Base-by-base conservation (phyloP, 2,329 filamentous ascomycete genomes). In the Xylaria sp. region DNA sequence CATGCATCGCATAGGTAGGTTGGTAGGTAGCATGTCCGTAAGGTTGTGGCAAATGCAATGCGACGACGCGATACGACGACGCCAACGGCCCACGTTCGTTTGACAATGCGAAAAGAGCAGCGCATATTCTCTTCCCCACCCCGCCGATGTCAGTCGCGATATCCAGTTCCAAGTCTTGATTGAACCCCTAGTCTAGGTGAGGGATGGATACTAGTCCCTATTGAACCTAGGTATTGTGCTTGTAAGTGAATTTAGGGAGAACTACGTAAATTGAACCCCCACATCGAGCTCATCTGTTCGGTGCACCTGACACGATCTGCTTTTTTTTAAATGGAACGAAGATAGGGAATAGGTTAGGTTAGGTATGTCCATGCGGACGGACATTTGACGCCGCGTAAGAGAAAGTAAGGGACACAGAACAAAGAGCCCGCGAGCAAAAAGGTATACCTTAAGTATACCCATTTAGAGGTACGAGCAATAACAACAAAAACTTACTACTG, bases 251-350 rank as follows among this genome's bases (percentile, higher is more conserved):
- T 28, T n/a, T 56, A 65, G 34, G 55, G 34, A 37, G 63, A 2
- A 28, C 20, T 10, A 25, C 23, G 23, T 28, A 28, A 28, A 28
- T 25, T 37, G 52, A 56, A 52, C 67, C 67, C 67, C 67, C 63
- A 66, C 63, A 34, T 44, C 25, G n/a, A 46, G 34, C 58, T 66
- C 54, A 64, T 59, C 62, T 34, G 52, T 48, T 58, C 50, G 50
- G 58, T 51, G 52, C 67, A 69, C 63, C 67, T 69, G 67, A 69
- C 67, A n/a, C 28, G 37, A 23, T n/a, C 56, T 57, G 66, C 51
- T 44, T 48, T 57, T 56, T 48, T 57, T 32, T n/a, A n/a, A n/a
- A 54, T n/a, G 28, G 15, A 51, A 56, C 50, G 32, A 34, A 32
- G 66, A 44, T 44, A 44, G 41, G 41, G 15, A 44, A 44, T 44